phyloP scores from a whole-genome alignment of 1,139 yeast genomes.

The Magnusiomyces sp. region DNA sequence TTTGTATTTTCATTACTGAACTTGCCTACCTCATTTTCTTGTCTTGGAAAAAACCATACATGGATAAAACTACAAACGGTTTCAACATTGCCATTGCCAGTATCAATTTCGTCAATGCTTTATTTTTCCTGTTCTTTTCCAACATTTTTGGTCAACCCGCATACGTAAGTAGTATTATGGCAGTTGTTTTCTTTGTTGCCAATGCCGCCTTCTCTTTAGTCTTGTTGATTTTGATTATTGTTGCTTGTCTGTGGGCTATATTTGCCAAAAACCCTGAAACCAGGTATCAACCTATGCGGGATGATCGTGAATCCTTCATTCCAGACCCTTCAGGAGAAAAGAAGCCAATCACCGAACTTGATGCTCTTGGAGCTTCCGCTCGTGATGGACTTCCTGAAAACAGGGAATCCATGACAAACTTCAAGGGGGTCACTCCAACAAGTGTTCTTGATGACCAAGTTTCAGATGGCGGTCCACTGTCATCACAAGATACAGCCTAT shows the following conservation, averaged over 20 bases:
- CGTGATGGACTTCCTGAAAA: slow-evolving; percentile 37
- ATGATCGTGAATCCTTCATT: slow-evolving; percentile 86
- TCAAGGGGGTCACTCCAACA: neutral
- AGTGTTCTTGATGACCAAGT: no score
- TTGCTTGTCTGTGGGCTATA: slow-evolving; percentile 78
- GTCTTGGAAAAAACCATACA: slow-evolving; percentile 72
- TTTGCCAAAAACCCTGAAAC: slow-evolving; percentile 90
- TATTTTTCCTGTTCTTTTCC: slow-evolving; percentile 84
- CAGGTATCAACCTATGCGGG: slow-evolving; percentile 93
- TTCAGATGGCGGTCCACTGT: no score
- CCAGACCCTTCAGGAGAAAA: slow-evolving; percentile 46
- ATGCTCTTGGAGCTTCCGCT: slow-evolving; percentile 84
- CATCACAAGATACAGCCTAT: no score
- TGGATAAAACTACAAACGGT: slow-evolving; percentile 90
- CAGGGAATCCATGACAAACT: neutral
- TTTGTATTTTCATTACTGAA: slow-evolving; percentile 69
- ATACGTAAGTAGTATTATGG: slow-evolving; percentile 85
- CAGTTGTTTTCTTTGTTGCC: slow-evolving; percentile 79
- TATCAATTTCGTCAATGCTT: slow-evolving; percentile 70
- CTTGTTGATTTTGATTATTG: slow-evolving; percentile 72
- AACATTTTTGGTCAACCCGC: slow-evolving; percentile 76
- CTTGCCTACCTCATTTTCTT: slow-evolving; percentile 54
- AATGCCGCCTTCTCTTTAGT: slow-evolving; percentile 86
- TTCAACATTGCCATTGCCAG: slow-evolving; percentile 81
- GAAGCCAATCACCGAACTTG: slow-evolving; percentile 57